These are phyloP conservation scores for Parafenestella ontariensis DNA, from an alignment of 2,329 filamentous ascomycete genomes.

Conservation along the genomic window DNA sequence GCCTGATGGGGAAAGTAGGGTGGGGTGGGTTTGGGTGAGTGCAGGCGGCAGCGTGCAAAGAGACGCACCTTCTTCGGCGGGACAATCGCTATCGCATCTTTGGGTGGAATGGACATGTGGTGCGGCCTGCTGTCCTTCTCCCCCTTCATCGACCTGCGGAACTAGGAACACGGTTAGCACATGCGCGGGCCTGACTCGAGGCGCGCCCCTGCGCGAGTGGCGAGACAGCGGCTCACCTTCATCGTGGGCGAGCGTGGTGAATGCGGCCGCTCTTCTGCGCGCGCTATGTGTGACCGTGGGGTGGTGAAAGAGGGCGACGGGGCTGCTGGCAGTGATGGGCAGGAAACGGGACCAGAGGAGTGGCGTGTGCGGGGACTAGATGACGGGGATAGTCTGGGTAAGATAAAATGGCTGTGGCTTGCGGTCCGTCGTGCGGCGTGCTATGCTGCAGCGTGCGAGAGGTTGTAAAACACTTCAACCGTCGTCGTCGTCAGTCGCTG, in stretches of 20 bases:
- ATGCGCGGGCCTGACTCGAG: constrained; percentile 30
- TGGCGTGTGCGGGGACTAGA: constrained; percentile 10
- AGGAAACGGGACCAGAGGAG: constrained; percentile 18
- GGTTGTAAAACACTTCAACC: background rate
- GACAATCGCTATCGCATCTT: constrained; percentile 85
- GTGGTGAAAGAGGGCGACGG: background rate
- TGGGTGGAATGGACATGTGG: constrained; percentile 79
- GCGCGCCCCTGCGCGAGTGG: constrained; percentile 2
- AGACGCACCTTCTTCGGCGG: constrained; percentile 84
- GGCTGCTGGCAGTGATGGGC: constrained; percentile 2
- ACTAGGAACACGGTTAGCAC: constrained; percentile 47
- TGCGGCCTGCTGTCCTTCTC: constrained; percentile 78
- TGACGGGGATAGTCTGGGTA: too few species aligned
- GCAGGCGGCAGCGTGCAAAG: background rate
- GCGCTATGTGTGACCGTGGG: constrained; percentile 21
- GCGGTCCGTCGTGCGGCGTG: background rate
- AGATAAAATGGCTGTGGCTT: background rate
- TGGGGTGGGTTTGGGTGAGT: background rate
- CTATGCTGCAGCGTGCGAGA: background rate
- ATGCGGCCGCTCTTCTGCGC: constrained; percentile 15
- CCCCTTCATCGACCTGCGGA: constrained; percentile 88
- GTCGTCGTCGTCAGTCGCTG: background rate
- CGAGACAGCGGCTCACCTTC: constrained; percentile 23
- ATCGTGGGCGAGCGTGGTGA: constrained; percentile 13
- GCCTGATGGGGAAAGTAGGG: constrained; percentile 21